phyloP scores from a whole-genome alignment of 2,329 filamentous ascomycete species.

The Zymoseptoria passerinii region DNA sequence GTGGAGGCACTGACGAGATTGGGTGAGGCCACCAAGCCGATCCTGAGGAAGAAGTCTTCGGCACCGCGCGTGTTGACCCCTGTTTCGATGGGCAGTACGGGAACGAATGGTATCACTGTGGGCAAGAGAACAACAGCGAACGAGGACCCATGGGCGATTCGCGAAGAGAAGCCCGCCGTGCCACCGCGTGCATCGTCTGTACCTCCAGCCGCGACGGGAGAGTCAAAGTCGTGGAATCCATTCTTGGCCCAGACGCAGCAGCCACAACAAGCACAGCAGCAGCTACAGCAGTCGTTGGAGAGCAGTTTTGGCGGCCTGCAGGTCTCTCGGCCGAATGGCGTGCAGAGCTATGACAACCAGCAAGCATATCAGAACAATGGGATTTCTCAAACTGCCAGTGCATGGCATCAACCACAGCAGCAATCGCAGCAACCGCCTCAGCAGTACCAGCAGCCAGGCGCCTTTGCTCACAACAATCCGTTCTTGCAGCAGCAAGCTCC shows the following conservation, averaged over 20 bases:
- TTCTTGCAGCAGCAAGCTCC: conserved; percentile 33
- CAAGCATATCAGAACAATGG: conserved; percentile 20
- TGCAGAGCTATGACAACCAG: conserved; percentile 14
- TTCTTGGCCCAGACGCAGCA: conserved; percentile 46
- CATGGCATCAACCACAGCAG: conserved; percentile 24
- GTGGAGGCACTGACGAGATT: conserved; percentile 77
- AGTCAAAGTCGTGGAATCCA: conserved; percentile 54
- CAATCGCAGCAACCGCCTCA: conserved; percentile 17
- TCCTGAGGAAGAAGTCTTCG: conserved; percentile 28
- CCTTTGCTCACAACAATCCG: conserved; percentile 45
- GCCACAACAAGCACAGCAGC: conserved; percentile 23
- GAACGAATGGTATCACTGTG: conserved; percentile 37
- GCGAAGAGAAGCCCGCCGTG: conserved; percentile 29
- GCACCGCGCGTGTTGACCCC: conserved; percentile 26
- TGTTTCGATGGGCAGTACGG: conserved; percentile 40
- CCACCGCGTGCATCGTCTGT: conserved; percentile 29
- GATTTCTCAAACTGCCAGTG: conserved; percentile 20
- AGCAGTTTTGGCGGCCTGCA: conserved; percentile 61
- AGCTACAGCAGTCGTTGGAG: conserved; percentile 21
- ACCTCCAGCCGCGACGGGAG: conserved; percentile 20
- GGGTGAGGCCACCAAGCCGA: conserved; percentile 56
- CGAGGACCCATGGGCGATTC: conserved; percentile 39
- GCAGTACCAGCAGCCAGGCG: conserved; percentile 20
- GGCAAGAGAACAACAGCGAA: conserved; percentile 27
- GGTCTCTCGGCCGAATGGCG: conserved; percentile 37